Evolutionary conservation across 2,329 filamentous ascomycete species (phyloP), one percentile per base, ranked within the genome.

Genomic region (Alternaria triticimaculans): DNA sequence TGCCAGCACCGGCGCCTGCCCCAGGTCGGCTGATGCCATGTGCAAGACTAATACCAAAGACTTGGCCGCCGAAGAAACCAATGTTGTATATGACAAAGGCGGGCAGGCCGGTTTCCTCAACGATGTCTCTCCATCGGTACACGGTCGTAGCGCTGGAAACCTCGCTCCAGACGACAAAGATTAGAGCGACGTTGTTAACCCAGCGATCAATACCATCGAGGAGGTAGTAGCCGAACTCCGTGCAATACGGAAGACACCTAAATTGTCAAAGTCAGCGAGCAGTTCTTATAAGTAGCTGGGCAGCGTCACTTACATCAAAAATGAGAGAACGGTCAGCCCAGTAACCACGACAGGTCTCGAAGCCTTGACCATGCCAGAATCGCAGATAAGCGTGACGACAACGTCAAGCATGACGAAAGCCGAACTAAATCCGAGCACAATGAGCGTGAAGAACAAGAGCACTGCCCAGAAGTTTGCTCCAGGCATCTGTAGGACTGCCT

Each of bases 401-500:
- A 85, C 86, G 67, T 88, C 87, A 6, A 88, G 76, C 85, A 88
- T 87, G 51, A 86, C 86, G 62, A 88, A 88, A 1, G 87, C 85
- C 0, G 86, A 88, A 62, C 84, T 86, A 69, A 87, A 87, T 0
- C 87, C 87, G 0, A 88, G 82, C 1, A 88, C 84, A 62, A 88
- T 83, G 7, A 88, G 80, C 0, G 86, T 88, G 62, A 88, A 87
- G 73, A 89, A 88, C 2, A 88, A 76, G 0, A 86, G 76, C n/a
- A 88, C 78, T 0, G 86, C 85, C 86, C 86, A 88, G 65, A 86
- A 87, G 45, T 87, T 87, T 3, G 86, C 80, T 0, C 82, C 86
- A 0, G 87, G 87, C 83, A 88, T 87, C 61, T 87, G 82, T 0
- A 85, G 75, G 1, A 88, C 83, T 4, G 87, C 87, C 23, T 84